Conservation (phyloP, 2,329 filamentous ascomycete species). For the Pseudogymnoascus sp. region DNA sequence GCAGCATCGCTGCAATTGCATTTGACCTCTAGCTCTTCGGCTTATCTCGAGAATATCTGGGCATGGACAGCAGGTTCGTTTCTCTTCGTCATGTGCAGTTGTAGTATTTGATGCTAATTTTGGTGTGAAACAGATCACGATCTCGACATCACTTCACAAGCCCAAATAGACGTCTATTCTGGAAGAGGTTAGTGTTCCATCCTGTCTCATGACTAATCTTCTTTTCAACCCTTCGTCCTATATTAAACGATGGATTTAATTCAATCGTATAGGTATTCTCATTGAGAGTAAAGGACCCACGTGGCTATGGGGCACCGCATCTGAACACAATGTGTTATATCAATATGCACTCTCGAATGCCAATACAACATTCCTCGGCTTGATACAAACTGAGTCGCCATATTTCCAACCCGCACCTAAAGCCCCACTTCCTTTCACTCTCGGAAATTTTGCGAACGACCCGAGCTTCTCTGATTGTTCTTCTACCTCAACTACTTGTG, state of each 20-base stretch:
- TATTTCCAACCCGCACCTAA: slow-evolving; percentile 62
- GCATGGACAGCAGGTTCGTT: slow-evolving; percentile 33
- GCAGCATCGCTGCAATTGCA: slow-evolving; percentile 29
- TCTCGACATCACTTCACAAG: slow-evolving; percentile 24
- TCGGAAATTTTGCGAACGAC: slow-evolving; percentile 38
- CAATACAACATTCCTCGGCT: slow-evolving; percentile 54
- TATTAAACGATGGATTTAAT: slow-evolving; percentile 4
- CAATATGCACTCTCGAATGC: slow-evolving; percentile 61
- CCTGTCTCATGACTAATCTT: too few species aligned
- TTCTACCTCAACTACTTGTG: slow-evolving; percentile 35
- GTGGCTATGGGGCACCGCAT: slow-evolving; percentile 59
- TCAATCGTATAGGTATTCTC: slow-evolving; percentile 46
- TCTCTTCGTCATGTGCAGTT: slow-evolving; percentile 24
- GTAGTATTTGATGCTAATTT: too few species aligned
- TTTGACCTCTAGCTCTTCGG: slow-evolving; percentile 24
- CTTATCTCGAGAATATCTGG: slow-evolving; percentile 43
- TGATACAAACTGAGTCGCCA: slow-evolving; percentile 63
- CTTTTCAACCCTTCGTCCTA: too few species aligned
- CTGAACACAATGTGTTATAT: slow-evolving; percentile 61
- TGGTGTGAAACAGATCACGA: slow-evolving; percentile 29
- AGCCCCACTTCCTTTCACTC: slow-evolving; percentile 41
- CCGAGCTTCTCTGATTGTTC: slow-evolving; percentile 42
- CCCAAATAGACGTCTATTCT: slow-evolving; percentile 31
- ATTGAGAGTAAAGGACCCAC: slow-evolving; percentile 40
- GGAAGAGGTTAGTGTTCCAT: slow-evolving; percentile 26